phyloP scores from a whole-genome alignment of 2,329 filamentous ascomycete genomes.

The Epichloe brachyelytri region DNA sequence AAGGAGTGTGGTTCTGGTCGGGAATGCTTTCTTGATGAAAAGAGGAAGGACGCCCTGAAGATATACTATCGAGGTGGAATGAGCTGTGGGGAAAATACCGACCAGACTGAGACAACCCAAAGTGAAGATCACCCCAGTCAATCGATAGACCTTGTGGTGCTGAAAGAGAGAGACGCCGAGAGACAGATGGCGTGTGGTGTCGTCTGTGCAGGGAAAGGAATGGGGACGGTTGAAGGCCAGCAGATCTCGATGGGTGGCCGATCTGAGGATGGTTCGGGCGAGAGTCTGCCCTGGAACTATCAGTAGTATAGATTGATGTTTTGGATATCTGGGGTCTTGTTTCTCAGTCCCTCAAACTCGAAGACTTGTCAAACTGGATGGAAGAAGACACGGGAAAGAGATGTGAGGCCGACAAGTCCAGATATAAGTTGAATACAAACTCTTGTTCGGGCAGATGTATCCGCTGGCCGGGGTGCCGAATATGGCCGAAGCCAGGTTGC shows the following conservation, averaged over 20 bases:
- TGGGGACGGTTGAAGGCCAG: slow-evolving; percentile 13
- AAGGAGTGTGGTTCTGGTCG: slow-evolving; percentile 16
- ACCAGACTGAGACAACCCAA: slow-evolving; percentile 21
- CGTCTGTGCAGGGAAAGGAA: slow-evolving; percentile 21
- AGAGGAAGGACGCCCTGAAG: slow-evolving; percentile 25
- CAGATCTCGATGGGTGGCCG: slow-evolving; percentile 16
- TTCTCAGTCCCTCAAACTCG: slow-evolving; percentile 10
- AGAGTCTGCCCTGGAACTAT: slow-evolving; percentile 12
- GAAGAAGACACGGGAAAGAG: slow-evolving; percentile 4
- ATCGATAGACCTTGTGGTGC: slow-evolving; percentile 18
- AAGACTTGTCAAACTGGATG: slow-evolving; percentile 3
- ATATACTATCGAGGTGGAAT: slow-evolving; percentile 29
- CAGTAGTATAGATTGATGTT: slow-evolving; percentile 15
- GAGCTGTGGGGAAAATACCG: slow-evolving; percentile 19
- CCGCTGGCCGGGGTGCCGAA: background rate
- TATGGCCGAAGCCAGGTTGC: background rate
- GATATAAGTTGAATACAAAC: slow-evolving; percentile 5
- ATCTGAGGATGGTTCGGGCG: slow-evolving; percentile 10
- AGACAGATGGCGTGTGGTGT: slow-evolving; percentile 20
- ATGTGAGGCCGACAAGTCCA: slow-evolving; percentile 7
- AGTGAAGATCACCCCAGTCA: slow-evolving; percentile 21
- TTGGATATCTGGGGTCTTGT: slow-evolving; percentile 10
- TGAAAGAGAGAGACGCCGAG: slow-evolving; percentile 19
- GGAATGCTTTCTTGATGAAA: slow-evolving; percentile 21
- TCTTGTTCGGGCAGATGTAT: background rate